Percentiles rank a stretch among this genome's conserved stretches.
phyloP scores from a whole-genome alignment of 2,329 filamentous ascomycete genomes.

The Colletotrichum noveboracense region DNA sequence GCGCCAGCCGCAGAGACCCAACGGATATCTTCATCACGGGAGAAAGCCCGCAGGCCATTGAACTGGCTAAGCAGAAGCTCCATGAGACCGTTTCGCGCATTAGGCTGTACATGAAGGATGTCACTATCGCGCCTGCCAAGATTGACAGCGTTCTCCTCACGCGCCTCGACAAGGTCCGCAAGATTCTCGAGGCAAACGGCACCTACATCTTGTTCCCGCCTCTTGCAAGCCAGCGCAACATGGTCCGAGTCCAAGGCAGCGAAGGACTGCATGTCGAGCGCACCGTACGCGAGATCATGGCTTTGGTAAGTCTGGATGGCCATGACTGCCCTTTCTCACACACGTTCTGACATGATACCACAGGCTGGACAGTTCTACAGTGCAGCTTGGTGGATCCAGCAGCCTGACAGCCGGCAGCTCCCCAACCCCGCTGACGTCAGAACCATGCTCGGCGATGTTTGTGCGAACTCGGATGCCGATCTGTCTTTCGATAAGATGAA shows the following conservation, averaged over 20 bases:
- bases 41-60: conserved; percentile 82
- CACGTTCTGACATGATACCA: conserved; percentile 26
- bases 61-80: conserved; percentile 88
- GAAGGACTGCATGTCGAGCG: conserved; percentile 95
- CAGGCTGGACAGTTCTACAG: conserved; percentile 97
- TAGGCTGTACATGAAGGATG: conserved; percentile 90
- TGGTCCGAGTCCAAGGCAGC: conserved; percentile 88
- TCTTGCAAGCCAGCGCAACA: conserved; percentile 81
- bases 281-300: conserved; percentile 95
- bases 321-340: conserved; percentile 9
- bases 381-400: conserved; percentile 81
- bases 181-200: conserved; percentile 96
- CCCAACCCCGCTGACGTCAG: conserved; percentile 77
- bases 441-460: conserved; percentile 93
- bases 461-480: conserved; percentile 93
- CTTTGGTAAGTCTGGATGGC: conserved; percentile 66
- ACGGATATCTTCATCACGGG: conserved; percentile 96
- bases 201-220: conserved; percentile 93
- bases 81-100: conserved; percentile 83
- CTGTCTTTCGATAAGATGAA: conserved; percentile 93
- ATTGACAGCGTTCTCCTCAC: conserved; percentile 93
- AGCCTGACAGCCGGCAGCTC: conserved; percentile 45
- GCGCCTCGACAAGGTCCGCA: conserved; percentile 93
- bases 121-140: conserved; percentile 87
- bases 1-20: conserved; percentile 80